Evolutionary conservation across 352 stramenopile genomes (phyloP), one percentile per base, ranked within the genome.

Genomic region (Globisporangium rhizosaccharum): DNA sequence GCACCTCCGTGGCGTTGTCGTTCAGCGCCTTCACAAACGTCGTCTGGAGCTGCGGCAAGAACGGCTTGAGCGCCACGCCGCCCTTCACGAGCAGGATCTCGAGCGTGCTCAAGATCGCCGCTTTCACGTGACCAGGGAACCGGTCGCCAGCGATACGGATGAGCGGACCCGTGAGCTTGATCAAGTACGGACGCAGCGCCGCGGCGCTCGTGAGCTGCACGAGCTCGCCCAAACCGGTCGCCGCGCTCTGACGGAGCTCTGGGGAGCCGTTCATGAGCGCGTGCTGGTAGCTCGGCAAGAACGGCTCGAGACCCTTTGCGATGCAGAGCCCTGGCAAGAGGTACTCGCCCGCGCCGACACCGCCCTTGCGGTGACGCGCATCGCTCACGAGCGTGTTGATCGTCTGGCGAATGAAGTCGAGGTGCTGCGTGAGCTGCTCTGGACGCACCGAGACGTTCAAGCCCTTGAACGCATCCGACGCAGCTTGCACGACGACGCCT

Each of bases 11-110:
- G 12, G 82, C 94, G n/a, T 88, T 85, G 78, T 99, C 97, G 63
- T 97, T 97, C n/a, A 99, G 73, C 41, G 96, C 95, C 79, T 99
- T 99, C 48, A 99, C 92, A 67, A 99, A 99, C 3, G 97, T 99
- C 3, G 97, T 99, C 73, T 99, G 97, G 55, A 99, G 88, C 79
- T 99, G 98, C 25, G 98, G 97, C 56, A 99, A 78, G 73, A 99
- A 99, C n/a, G 97, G 96, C 73, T 98, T 97, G 17, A 99, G 82
- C 28, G 92, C 91, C 18, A 96, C 85, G 37, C 97, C 97, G 56
- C 96, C 97, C 76, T 99, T 99, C 37, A 76, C 79, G 37, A 99
- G 65, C 59, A 99, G 92, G 20, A 99, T 88, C 62, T 96, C 92
- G 39, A 99, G 74, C 42, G 95, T 99, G 65, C 98, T 82, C 55